Conservation (phyloP, 2,329 filamentous ascomycete genomes). For the Dendryphion nanum region DNA sequence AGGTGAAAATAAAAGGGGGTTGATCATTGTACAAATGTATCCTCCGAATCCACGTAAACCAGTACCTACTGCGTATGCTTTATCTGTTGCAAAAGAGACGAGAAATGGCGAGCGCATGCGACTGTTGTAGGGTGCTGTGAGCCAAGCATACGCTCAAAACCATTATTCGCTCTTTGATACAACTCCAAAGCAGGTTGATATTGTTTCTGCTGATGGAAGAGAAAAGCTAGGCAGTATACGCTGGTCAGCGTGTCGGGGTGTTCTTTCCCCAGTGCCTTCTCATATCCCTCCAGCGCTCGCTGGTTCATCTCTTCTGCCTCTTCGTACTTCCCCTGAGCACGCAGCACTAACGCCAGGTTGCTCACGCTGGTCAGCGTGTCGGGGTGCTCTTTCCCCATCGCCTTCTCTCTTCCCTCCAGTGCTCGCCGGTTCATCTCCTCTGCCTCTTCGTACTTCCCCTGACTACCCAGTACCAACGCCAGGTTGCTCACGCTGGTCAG, state of each 20-base stretch:
- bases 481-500: conserved; percentile 4
- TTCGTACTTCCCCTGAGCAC: conserved; percentile 3
- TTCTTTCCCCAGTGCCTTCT: conserved; percentile 3
- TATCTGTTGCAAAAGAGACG: too few relatives aligned
- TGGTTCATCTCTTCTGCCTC: conserved; percentile 4
- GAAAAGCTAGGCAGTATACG: too few relatives aligned
- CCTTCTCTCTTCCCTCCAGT: conserved; percentile 2
- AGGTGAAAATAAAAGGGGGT: too few relatives aligned
- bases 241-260: conserved; percentile 1
- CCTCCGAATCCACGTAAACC: too few relatives aligned
- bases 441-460: conserved; percentile 1
- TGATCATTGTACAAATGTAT: too few relatives aligned
- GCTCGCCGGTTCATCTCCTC: conserved; percentile 1
- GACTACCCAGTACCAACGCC: not conserved
- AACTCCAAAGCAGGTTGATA: too few relatives aligned
- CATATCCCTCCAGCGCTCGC: conserved; percentile 2
- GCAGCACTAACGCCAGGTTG: not conserved
- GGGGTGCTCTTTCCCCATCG: not conserved
- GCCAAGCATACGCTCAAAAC: too few relatives aligned
- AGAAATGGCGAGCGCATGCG: too few relatives aligned
- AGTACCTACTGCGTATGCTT: too few relatives aligned
- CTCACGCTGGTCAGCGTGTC: not conserved
- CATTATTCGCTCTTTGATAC: too few relatives aligned
- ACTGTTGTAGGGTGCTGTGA: too few relatives aligned
- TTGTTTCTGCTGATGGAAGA: too few relatives aligned